phyloP scores from a whole-genome alignment of 2,329 filamentous ascomycete species.

The Alternaria brassicae region DNA sequence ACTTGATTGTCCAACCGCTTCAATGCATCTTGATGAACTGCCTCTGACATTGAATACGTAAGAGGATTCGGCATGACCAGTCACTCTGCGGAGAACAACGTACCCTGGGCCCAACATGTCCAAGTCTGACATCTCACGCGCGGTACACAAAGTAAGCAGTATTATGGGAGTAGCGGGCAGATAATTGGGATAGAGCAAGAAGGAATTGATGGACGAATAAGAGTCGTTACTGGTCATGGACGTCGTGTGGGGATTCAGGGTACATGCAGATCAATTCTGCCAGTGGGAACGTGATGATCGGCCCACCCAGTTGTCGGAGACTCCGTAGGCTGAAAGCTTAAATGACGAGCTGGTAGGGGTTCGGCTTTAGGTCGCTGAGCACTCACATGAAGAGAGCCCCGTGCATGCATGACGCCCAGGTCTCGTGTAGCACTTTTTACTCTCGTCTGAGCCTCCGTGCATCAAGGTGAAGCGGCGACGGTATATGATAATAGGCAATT shows the following conservation, averaged over 20 bases:
- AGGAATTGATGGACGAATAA: not conserved
- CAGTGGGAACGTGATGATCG: not conserved
- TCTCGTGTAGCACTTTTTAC: not conserved
- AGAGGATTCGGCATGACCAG: not conserved
- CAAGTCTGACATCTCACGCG: not conserved
- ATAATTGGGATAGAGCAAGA: not conserved
- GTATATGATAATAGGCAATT: not conserved
- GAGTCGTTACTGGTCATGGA: not conserved
- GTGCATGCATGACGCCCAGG: not conserved
- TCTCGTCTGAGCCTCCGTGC: not conserved
- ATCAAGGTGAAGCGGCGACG: not conserved
- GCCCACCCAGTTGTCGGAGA: not conserved
- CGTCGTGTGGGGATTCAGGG: not conserved
- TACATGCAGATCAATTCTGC: constrained; percentile 4
- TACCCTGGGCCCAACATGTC: not conserved
- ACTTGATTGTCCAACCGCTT: not conserved
- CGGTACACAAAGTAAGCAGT: not conserved
- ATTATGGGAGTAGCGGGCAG: not conserved
- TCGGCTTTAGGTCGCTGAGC: not conserved
- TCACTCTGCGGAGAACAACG: not conserved
- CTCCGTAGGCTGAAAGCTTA: not conserved
- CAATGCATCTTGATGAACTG: not conserved
- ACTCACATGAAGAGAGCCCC: constrained; percentile 5
- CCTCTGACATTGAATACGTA: not conserved
- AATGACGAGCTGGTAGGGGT: not conserved